Percentiles rank a stretch among this genome's conserved stretches.
Evolutionary conservation across 2,329 filamentous ascomycete genomes (phyloP).

Genomic region (Colletotrichum camelliae): DNA sequence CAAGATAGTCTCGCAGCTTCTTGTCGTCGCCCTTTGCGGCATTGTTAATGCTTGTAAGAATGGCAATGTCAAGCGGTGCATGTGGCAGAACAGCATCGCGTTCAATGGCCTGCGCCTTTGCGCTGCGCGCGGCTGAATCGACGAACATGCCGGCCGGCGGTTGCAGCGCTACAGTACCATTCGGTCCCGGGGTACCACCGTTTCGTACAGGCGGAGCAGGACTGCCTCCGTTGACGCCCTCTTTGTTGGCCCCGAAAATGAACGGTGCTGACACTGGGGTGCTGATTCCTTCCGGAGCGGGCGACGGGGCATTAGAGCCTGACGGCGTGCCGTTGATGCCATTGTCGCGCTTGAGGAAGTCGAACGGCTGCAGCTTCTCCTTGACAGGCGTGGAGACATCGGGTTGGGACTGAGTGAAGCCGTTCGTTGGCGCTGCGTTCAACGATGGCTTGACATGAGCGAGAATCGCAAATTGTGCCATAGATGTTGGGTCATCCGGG

Average conservation of each 20-base stretch:
- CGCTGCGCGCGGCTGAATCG: conserved; percentile 56
- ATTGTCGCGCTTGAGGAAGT: conserved; percentile 69
- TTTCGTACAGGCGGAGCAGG: conserved; percentile 58
- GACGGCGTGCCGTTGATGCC: conserved; percentile 78
- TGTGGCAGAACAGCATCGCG: conserved; percentile 83
- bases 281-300: conserved; percentile 76
- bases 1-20: conserved; percentile 88
- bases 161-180: conserved; percentile 31
- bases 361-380: conserved; percentile 70
- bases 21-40: conserved; percentile 89
- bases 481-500: conserved; percentile 87
- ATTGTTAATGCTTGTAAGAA: conserved; percentile 87
- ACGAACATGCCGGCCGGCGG: conserved; percentile 52
- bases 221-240: conserved; percentile 51
- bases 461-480: conserved; percentile 76
- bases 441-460: conserved; percentile 66
- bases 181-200: conserved; percentile 48
- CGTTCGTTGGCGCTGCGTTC: conserved; percentile 45
- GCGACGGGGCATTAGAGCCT: conserved; percentile 87
- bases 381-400: conserved; percentile 66
- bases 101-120: conserved; percentile 65
- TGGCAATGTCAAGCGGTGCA: conserved; percentile 85
- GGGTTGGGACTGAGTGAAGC: conserved; percentile 45
- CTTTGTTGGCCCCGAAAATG: conserved; percentile 58
- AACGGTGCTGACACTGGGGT: conserved; percentile 68